Evolutionary conservation across 2,329 filamentous ascomycete species (phyloP).

Genomic region (Fusarium proliferatum): DNA sequence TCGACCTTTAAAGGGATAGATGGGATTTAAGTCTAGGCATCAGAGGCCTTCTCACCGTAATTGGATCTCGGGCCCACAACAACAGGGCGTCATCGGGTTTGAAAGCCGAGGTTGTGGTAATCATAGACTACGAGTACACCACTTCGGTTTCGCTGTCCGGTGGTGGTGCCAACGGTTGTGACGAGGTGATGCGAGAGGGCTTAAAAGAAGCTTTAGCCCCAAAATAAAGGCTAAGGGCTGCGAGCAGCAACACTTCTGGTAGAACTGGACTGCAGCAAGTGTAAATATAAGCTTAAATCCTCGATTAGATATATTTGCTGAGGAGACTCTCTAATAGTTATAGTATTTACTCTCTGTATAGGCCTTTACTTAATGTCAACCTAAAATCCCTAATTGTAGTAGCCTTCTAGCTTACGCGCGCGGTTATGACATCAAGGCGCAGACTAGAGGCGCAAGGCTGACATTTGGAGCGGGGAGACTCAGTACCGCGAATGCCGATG

Average conservation of each 20-base stretch:
- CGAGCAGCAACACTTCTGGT: rapidly evolving
- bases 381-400: neutral
- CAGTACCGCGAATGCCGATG: neutral
- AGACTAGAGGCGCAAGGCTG: neutral
- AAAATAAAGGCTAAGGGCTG: neutral
- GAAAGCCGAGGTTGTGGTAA: rapidly evolving
- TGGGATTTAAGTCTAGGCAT: neutral
- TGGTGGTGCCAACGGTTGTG: neutral
- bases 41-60: neutral
- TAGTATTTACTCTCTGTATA: no score
- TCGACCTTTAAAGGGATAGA: neutral
- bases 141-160: neutral
- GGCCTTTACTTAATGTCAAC: neutral
- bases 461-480: neutral
- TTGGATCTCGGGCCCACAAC: neutral
- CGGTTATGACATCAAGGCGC: neutral
- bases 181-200: neutral
- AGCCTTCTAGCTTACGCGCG: neutral
- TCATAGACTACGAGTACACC: neutral
- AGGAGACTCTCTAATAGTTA: no score
- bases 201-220: neutral
- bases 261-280: rapidly evolving
- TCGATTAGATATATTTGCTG: rapidly evolving
- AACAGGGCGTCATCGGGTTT: neutral
- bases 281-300: rapidly evolving